These are phyloP conservation scores for Pharus latifolius DNA, from an alignment of 176 grass and related monocot genomes.

Conservation along the genomic window DNA sequence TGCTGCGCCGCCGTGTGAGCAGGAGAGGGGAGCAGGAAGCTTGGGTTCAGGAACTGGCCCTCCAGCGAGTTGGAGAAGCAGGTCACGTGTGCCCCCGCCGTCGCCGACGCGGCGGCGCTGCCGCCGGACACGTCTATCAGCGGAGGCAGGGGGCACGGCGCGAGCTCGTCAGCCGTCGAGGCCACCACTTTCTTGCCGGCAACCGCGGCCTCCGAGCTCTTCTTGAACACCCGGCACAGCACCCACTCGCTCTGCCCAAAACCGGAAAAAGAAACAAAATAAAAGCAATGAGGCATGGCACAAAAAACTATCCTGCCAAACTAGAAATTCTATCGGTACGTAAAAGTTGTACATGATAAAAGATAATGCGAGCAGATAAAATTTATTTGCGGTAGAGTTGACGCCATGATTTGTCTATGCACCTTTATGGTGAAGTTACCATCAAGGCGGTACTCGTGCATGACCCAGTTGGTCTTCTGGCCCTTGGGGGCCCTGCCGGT, in stretches of 20 bases:
- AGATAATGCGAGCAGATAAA: no score
- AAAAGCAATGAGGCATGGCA: background rate
- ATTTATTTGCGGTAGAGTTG: no score
- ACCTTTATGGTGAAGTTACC: conserved; percentile 27
- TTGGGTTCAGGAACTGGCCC: conserved; percentile 39
- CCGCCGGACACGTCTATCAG: conserved; percentile 37
- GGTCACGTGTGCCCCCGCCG: conserved; percentile 41
- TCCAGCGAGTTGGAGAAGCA: conserved; percentile 77
- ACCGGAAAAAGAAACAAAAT: background rate
- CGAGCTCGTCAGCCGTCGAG: background rate
- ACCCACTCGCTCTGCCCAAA: conserved; percentile 42
- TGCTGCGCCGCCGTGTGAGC: background rate
- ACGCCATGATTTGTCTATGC: no score
- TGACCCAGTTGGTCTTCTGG: conserved; percentile 85
- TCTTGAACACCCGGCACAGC: conserved; percentile 60
- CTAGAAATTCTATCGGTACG: no score
- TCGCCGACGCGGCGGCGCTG: background rate
- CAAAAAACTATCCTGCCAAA: no score
- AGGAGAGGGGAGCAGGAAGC: background rate
- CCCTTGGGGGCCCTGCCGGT: conserved; percentile 64
- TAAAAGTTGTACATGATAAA: no score
- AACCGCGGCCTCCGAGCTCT: background rate
- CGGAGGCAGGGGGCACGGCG: conserved; percentile 22
- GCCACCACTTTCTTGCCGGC: background rate
- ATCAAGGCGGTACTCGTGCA: conserved; percentile 86